A percentile compares a stretch with the other conserved stretches of the same genome.
Conservation (phyloP, 2,329 filamentous ascomycete genomes). For the Trichoderma sp. region DNA sequence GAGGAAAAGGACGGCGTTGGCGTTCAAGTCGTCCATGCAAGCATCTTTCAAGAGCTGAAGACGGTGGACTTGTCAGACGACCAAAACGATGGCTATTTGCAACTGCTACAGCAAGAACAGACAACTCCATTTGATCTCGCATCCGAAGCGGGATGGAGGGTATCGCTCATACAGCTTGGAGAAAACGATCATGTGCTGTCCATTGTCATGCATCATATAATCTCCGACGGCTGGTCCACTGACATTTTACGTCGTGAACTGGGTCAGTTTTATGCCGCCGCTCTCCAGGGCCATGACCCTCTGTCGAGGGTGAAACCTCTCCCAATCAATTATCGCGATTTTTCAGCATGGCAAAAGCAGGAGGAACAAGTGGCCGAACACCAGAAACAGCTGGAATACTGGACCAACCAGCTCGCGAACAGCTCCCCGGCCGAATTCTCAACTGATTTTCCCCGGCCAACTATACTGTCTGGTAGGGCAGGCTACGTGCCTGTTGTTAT, state of each 20-base stretch:
- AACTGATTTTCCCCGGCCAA: slow-evolving; percentile 27
- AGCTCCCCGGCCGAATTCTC: slow-evolving; percentile 28
- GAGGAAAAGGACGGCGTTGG: slow-evolving; percentile 3
- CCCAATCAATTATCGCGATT: slow-evolving; percentile 34
- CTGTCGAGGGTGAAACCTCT: slow-evolving; percentile 24
- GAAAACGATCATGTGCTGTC: slow-evolving; percentile 25
- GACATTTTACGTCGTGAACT: slow-evolving; percentile 27
- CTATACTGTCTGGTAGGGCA: slow-evolving; percentile 26
- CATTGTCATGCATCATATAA: slow-evolving; percentile 32
- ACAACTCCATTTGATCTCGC: slow-evolving; percentile 23
- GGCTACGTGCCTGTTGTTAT: slow-evolving; percentile 21
- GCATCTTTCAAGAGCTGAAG: neutral
- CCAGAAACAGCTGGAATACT: slow-evolving; percentile 31
- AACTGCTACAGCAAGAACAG: slow-evolving; percentile 21
- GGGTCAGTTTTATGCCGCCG: slow-evolving; percentile 22
- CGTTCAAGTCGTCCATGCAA: slow-evolving; percentile 26
- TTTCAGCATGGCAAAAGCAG: slow-evolving; percentile 31
- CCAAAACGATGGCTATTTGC: neutral
- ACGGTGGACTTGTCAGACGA: slow-evolving; percentile 14
- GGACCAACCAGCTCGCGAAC: slow-evolving; percentile 28
- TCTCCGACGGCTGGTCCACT: slow-evolving; percentile 33
- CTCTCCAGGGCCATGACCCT: slow-evolving; percentile 22
- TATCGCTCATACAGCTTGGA: slow-evolving; percentile 20
- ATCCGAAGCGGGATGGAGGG: slow-evolving; percentile 28
- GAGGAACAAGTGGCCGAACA: slow-evolving; percentile 26